Base-by-base conservation (phyloP, 495 filamentous ascomycete species). In the Talaromyces wortmannii region DNA sequence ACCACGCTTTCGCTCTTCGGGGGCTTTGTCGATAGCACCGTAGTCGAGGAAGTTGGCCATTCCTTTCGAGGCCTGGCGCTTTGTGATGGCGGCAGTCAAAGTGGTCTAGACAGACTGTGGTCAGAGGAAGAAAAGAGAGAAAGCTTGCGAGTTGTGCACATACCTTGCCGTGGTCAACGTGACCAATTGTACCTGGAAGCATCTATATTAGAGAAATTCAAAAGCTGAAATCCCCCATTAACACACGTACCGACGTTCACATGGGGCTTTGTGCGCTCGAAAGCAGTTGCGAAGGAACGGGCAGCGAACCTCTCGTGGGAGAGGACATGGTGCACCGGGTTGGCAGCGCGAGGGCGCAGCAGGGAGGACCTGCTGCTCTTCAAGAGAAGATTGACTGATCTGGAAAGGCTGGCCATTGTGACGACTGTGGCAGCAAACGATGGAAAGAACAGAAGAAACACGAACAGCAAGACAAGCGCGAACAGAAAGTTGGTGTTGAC, bases 1-100 rank as follows among this genome's bases (percentile, higher is more conserved):
- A 86, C 94, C 94, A 84, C 94, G 95, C 81, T 96, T 96, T 62
- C 94, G 86, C 83, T 98, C 94, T 74, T 98, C 94, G 51, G 94
- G 94, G 45, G 94, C 94, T 78, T 98, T 98, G 75, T 98, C 94
- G 69, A 98, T 98, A 66, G 94, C 74, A 72, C 88, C 90, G 80
- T 98, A 98, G 47, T 96, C 95, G 61, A 96, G 85, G 82, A 92
- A 98, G 72, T 68, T 88, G 63, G 95, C 95, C 58, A 91, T 77
- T 31, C 94, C 94, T 78, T 97, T 96, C 62, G 88, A 85, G 56
- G 94, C 83, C 72, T 97, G 94, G 64, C 91, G 82, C 79, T 97
- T 98, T 59, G 95, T 97, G 75, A 97, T 98, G 56, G 95, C 94
- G 61, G 94, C 94, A 60, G 92, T 96, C 69, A 98, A 83, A 57